Percentiles rank a stretch among this genome's conserved stretches.
phyloP scores from a whole-genome alignment of 177 flowering plant species.

The Vitis hybrid region DNA sequence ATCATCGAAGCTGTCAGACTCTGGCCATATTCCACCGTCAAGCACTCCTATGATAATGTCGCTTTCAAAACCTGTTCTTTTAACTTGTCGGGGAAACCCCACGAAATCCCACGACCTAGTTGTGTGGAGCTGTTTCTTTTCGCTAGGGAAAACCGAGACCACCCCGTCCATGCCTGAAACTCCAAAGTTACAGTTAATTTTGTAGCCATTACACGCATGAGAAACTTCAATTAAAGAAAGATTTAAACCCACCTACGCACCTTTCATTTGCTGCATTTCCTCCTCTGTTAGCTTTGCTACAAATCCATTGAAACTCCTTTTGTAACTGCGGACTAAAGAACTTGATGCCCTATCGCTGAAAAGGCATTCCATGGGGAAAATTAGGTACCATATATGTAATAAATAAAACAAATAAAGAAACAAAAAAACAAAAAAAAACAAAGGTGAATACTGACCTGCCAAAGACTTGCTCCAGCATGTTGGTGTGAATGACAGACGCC shows the following conservation, averaged over 20 bases:
- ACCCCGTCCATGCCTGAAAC: slow-evolving; percentile 26
- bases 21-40: slow-evolving; percentile 36
- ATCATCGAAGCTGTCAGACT: slow-evolving; percentile 29
- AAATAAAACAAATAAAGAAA: no score
- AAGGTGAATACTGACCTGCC: slow-evolving; percentile 32
- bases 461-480: slow-evolving; percentile 35
- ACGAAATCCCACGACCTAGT: slow-evolving; percentile 39
- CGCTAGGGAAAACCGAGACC: slow-evolving; percentile 33
- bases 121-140: slow-evolving; percentile 25
- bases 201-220: background rate
- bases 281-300: no score
- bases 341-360: no score
- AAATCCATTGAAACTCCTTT: no score
- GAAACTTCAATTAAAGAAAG: no score
- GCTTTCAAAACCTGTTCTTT: slow-evolving; percentile 17
- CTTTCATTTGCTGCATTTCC: no score
- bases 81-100: slow-evolving; percentile 18
- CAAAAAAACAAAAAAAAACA: no score
- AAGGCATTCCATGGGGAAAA: no score
- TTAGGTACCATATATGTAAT: no score
- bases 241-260: no score
- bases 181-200: background rate
- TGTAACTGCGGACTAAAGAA: no score
- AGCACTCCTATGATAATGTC: slow-evolving; percentile 29
- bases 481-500: slow-evolving; percentile 25